Conservation (phyloP, 495 filamentous ascomycete genomes). For the Staphylotrichum tortipilum region DNA sequence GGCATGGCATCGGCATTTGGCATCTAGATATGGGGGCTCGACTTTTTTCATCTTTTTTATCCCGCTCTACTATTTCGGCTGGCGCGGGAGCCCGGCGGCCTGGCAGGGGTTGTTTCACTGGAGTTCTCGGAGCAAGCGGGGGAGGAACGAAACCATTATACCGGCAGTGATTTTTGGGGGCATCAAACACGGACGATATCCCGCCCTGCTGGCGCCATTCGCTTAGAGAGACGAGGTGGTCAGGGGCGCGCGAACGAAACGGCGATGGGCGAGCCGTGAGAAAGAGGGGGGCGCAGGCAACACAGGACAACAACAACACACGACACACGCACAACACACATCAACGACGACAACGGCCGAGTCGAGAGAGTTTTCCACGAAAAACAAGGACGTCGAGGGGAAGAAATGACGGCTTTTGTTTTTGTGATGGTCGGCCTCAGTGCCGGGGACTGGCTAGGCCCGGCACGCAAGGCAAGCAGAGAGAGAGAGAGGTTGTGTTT, state of each 20-base stretch:
- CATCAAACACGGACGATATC: slow-evolving; percentile 19
- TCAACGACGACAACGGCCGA: neutral
- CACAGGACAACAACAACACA: neutral
- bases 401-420: neutral
- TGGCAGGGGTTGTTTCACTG: slow-evolving; percentile 31
- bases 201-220: slow-evolving; percentile 27
- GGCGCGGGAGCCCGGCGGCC: neutral
- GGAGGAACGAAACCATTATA: slow-evolving; percentile 23
- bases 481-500: too few relatives aligned
- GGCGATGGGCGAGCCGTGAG: too few relatives aligned
- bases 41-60: slow-evolving; percentile 10
- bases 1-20: slow-evolving; percentile 45
- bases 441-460: neutral
- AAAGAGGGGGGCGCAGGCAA: neutral
- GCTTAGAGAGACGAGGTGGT: too few relatives aligned
- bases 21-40: slow-evolving; percentile 42
- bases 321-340: neutral
- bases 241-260: too few relatives aligned
- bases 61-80: slow-evolving; percentile 14
- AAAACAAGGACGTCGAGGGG: too few relatives aligned
- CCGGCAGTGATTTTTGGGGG: slow-evolving; percentile 9
- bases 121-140: slow-evolving; percentile 41
- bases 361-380: neutral
- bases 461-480: neutral
- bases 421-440: too few relatives aligned